phyloP scores from a whole-genome alignment of 1,139 yeast species.

The Debaryomyces psychrophilus region DNA sequence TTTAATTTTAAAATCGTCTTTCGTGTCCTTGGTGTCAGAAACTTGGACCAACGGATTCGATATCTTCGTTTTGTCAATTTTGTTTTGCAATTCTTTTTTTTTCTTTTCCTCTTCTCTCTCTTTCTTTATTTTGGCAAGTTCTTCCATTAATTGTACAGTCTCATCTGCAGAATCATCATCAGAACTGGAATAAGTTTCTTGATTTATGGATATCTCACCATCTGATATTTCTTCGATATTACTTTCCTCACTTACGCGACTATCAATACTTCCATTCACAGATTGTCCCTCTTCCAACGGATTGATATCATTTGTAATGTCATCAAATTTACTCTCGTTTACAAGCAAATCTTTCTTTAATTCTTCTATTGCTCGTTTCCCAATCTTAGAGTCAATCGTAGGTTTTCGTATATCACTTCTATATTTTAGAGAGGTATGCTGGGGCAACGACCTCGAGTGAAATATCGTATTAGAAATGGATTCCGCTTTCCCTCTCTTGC shows the following conservation, averaged over 20 bases:
- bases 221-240: not conserved
- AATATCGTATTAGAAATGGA: conserved; percentile 47
- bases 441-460: conserved; percentile 73
- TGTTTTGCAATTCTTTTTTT: conserved; percentile 23
- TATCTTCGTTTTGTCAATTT: conserved; percentile 22
- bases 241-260: not conserved
- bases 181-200: conserved; percentile 4
- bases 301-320: not conserved
- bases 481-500: conserved; percentile 70
- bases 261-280: conserved; percentile 6
- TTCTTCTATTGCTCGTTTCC: conserved; percentile 29
- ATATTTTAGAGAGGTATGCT: conserved; percentile 68
- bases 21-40: conserved; percentile 10
- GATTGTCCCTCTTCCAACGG: conserved; percentile 4
- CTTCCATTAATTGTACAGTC: conserved; percentile 47
- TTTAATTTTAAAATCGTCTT: conserved; percentile 23
- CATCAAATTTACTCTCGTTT: conserved; percentile 5
- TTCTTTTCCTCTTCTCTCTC: conserved; percentile 37
- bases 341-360: conserved; percentile 25
- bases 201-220: not conserved
- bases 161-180: conserved; percentile 31
- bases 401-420: conserved; percentile 43
- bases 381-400: conserved; percentile 20
- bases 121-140: conserved; percentile 55
- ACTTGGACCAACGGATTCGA: conserved; percentile 49